Evolutionary conservation across 495 filamentous ascomycete species (phyloP).

Genomic region (Neurospora sp.): DNA sequence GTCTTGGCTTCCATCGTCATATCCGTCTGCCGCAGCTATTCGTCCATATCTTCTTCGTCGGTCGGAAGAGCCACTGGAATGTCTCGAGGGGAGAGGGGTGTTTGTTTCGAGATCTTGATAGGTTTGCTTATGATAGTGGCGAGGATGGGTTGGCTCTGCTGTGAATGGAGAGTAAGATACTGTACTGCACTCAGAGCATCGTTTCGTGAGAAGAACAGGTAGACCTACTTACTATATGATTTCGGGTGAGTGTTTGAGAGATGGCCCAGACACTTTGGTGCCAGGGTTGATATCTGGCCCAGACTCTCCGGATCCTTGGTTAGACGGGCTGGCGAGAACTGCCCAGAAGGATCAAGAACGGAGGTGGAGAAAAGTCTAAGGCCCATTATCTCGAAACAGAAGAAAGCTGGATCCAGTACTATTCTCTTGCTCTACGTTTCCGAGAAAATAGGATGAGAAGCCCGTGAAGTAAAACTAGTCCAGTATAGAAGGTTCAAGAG

Average conservation of each 20-base stretch:
- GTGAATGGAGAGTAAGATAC: neutral
- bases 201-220: neutral
- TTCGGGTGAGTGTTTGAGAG: neutral
- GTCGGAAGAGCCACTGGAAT: neutral
- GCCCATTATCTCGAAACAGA: neutral
- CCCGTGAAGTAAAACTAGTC: neutral
- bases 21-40: neutral
- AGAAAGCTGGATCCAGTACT: neutral
- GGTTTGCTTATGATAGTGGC: neutral
- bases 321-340: neutral
- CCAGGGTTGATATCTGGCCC: neutral
- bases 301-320: neutral
- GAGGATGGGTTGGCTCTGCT: neutral
- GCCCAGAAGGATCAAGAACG: neutral
- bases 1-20: neutral
- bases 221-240: neutral
- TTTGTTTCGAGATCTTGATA: neutral
- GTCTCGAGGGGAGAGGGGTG: neutral
- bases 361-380: neutral
- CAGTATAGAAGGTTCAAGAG: neutral
- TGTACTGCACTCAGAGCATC: neutral
- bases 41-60: neutral
- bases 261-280: neutral
- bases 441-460: neutral
- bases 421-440: neutral